Conservation (phyloP, 495 filamentous ascomycete species). For the Aspergillus sclerotioniger region DNA sequence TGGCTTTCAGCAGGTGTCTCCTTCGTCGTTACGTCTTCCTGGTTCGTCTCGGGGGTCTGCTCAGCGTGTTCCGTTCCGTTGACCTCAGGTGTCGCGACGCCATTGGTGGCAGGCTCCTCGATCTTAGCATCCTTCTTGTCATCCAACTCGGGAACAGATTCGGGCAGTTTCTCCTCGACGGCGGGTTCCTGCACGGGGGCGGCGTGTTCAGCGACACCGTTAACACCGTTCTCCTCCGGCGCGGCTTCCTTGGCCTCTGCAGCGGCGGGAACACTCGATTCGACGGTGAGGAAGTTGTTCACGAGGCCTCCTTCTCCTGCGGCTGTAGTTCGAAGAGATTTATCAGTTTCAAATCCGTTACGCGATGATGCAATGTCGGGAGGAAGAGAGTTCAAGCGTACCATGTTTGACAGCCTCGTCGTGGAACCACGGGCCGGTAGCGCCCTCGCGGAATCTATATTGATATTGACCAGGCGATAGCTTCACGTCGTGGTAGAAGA, state of each 20-base stretch:
- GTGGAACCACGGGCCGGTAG: conserved; percentile 63
- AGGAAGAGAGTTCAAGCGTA: conserved; percentile 5
- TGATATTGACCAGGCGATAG: conserved; percentile 48
- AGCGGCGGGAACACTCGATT: background rate
- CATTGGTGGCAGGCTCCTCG: conserved; percentile 10
- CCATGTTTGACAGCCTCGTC: conserved; percentile 41
- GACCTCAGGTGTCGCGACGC: conserved; percentile 7
- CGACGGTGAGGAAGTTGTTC: conserved; percentile 18
- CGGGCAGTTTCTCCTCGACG: conserved; percentile 14
- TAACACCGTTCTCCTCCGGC: conserved; percentile 13
- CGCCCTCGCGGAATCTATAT: conserved; percentile 68
- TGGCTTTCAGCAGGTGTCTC: background rate
- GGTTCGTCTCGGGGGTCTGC: conserved; percentile 4
- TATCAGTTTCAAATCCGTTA: background rate
- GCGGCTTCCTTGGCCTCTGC: conserved; percentile 11
- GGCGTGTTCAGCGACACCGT: conserved; percentile 4
- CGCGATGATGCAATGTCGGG: background rate
- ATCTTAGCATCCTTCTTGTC: conserved; percentile 7
- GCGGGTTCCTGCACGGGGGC: conserved; percentile 5
- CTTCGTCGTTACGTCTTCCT: background rate
- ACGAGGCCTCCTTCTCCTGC: conserved; percentile 15
- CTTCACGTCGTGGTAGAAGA: conserved; percentile 22
- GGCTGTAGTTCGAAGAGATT: background rate
- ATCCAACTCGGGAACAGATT: conserved; percentile 1
- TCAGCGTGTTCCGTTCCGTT: conserved; percentile 14